phyloP scores from a whole-genome alignment of 805 yeast species.

The Kodamaea nitidulidarum region DNA sequence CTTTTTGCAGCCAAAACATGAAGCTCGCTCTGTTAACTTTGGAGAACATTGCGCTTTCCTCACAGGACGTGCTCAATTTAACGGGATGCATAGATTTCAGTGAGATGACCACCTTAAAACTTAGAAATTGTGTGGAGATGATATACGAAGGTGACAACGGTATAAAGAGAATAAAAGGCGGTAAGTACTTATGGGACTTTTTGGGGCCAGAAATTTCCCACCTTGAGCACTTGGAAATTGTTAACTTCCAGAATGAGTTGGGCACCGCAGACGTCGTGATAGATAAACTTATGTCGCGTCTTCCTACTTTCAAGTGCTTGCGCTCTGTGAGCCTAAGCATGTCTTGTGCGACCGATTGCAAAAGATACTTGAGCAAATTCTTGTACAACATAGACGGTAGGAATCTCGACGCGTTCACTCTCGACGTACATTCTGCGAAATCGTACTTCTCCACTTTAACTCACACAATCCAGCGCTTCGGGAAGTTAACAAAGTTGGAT shows the following conservation, averaged over 20 bases:
- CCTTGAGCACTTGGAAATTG: not conserved
- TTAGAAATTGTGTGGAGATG: constrained; percentile 7
- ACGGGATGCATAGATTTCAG: not conserved
- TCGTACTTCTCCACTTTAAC: not conserved
- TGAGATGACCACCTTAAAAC: not conserved
- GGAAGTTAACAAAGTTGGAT: not conserved
- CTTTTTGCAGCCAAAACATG: not conserved
- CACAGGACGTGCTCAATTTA: not conserved
- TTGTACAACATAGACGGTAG: constrained; percentile 1
- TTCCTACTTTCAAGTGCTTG: not conserved
- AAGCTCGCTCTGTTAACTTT: constrained; percentile 2
- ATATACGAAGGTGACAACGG: constrained; percentile 3
- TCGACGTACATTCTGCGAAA: not conserved
- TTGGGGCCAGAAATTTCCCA: constrained; percentile 1
- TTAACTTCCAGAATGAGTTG: constrained; percentile 7
- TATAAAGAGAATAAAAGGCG: constrained; percentile 3
- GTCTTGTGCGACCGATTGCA: constrained; percentile 2
- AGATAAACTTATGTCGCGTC: not conserved
- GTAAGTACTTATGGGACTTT: constrained; percentile 4
- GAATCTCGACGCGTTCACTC: not conserved
- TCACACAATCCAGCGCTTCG: not conserved
- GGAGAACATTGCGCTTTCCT: constrained; percentile 4
- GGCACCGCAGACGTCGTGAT: constrained; percentile 4
- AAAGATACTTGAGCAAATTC: constrained; percentile 1
- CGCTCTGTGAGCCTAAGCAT: not conserved